Evolutionary conservation across 2,329 filamentous ascomycete species (phyloP).

Genomic region (Pseudonectria buxi): DNA sequence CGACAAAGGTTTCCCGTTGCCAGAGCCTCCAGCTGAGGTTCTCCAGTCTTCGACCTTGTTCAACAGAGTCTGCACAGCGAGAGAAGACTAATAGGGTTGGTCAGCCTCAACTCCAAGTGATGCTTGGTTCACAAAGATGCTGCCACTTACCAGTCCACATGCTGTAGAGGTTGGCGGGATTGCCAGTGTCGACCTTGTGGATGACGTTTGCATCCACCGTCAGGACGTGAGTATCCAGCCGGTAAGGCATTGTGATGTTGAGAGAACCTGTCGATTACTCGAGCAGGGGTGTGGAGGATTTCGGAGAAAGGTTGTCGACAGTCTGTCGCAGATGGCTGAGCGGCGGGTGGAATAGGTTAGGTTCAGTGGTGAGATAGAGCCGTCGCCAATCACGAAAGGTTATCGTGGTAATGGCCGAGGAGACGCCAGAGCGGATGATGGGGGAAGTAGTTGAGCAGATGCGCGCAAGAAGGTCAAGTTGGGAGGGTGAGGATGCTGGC

Average conservation of each 20-base stretch:
- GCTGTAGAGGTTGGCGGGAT: slow-evolving; percentile 87
- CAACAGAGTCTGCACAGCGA: slow-evolving; percentile 86
- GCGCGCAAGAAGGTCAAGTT: slow-evolving; percentile 2
- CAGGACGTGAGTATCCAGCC: slow-evolving; percentile 77
- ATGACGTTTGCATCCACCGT: slow-evolving; percentile 88
- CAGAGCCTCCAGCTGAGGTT: slow-evolving; percentile 95
- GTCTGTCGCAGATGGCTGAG: slow-evolving; percentile 4
- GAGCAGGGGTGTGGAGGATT: slow-evolving; percentile 22
- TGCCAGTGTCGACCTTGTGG: slow-evolving; percentile 88
- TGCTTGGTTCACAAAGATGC: slow-evolving; percentile 1
- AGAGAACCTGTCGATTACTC: slow-evolving; percentile 29
- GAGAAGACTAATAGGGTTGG: slow-evolving; percentile 64
- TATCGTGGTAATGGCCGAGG: slow-evolving; percentile 14
- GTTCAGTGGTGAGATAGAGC: slow-evolving; percentile 8
- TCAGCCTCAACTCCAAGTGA: slow-evolving; percentile 23
- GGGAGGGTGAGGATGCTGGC: slow-evolving; percentile 6
- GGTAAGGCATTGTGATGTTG: slow-evolving; percentile 64
- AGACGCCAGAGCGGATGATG: slow-evolving; percentile 12
- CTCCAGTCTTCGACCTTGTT: slow-evolving; percentile 85
- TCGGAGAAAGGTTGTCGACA: slow-evolving; percentile 5
- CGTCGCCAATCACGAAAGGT: slow-evolving; percentile 10
- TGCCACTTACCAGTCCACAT: slow-evolving; percentile 87
- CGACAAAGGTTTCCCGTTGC: slow-evolving; percentile 66
- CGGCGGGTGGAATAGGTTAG: slow-evolving; percentile 5
- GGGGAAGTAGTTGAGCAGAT: not conserved